Evolutionary conservation across 2,329 filamentous ascomycete genomes (phyloP), one percentile per base, ranked within the genome.

Genomic region (Claviceps sp.): DNA sequence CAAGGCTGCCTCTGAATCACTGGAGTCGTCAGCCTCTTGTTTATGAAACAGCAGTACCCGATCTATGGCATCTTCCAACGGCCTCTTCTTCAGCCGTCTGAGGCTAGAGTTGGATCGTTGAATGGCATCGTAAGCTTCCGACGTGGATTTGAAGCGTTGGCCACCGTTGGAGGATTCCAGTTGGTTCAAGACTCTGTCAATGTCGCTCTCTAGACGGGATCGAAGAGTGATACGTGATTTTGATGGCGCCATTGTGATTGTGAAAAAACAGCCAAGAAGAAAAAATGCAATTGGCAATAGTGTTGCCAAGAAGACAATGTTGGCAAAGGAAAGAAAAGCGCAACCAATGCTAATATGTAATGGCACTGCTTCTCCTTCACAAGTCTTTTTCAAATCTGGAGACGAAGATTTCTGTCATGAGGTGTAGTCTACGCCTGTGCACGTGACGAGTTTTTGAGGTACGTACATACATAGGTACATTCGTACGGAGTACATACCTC

Each of bases 51-150:
- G 78, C 16, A 96, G 70, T 0, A 90, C 88, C 7, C 88, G 76
- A 56, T 95, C 89, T 56, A 97, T 88, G 39, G 86, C 85, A 56
- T 93, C 87, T 65, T 95, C 87, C 1, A 97, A 70, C 0, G 85
- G 74, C 55, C 82, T 84, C 66, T 93, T 95, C 41, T 88, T 89
- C 58, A 86, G 82, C 22, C 93, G 76, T 56, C 87, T 88, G 22
- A 97, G 69, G 59, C 85, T 89, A 0, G 89, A 95, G 65, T 96
- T 96, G 14, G 89, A 95, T 49, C 74, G 72, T 59, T 89, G 87
- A 56, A 97, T 89, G 54, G 79, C 80, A 41, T 89, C 84, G 64
- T 93, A 95, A 1, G 94, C 77, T 2, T 72, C 68, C 2, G 75
- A 68, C 3, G 84, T 72, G 1, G 79, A 82, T 34, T 63, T 65